Conservation (phyloP, 2,329 filamentous ascomycete genomes). For the Plenodomus tracheiphilus region DNA sequence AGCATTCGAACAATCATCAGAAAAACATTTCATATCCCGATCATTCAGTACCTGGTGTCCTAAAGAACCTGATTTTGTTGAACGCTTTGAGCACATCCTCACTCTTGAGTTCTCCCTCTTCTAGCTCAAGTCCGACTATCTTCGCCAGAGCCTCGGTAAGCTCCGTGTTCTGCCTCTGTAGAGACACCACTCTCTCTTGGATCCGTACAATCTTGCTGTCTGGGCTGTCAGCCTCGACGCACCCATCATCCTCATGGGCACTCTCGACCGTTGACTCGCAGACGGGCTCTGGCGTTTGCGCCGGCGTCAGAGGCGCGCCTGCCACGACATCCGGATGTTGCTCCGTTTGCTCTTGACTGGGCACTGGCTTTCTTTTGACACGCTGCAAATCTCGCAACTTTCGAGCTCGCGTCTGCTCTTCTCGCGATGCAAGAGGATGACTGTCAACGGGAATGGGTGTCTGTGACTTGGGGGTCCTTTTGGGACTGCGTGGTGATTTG, state of each 20-base stretch:
- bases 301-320: slow-evolving; percentile 17
- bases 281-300: slow-evolving; percentile 18
- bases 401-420: slow-evolving; percentile 25
- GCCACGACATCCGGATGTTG: slow-evolving; percentile 8
- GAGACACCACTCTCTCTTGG: slow-evolving; percentile 18
- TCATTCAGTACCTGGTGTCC: neutral
- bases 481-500: slow-evolving; percentile 17
- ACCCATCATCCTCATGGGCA: slow-evolving; percentile 10
- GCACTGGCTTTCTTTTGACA: slow-evolving; percentile 22
- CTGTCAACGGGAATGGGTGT: slow-evolving; percentile 22
- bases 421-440: slow-evolving; percentile 27
- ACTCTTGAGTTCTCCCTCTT: slow-evolving; percentile 22
- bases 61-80: neutral
- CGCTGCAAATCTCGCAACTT: slow-evolving; percentile 33
- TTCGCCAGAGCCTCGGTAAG: slow-evolving; percentile 30
- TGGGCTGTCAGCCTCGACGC: slow-evolving; percentile 10
- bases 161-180: slow-evolving; percentile 32
- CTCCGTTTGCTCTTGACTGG: slow-evolving; percentile 5
- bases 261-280: slow-evolving; percentile 3
- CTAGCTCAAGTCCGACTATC: slow-evolving; percentile 28
- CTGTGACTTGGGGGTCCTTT: slow-evolving; percentile 16
- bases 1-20: neutral
- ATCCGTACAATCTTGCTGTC: slow-evolving; percentile 18
- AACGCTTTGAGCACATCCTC: slow-evolving; percentile 21
- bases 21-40: too few species aligned